These are phyloP conservation scores for Artemisia annua DNA, from an alignment of 129 eudicot species.

Conservation along the genomic window DNA sequence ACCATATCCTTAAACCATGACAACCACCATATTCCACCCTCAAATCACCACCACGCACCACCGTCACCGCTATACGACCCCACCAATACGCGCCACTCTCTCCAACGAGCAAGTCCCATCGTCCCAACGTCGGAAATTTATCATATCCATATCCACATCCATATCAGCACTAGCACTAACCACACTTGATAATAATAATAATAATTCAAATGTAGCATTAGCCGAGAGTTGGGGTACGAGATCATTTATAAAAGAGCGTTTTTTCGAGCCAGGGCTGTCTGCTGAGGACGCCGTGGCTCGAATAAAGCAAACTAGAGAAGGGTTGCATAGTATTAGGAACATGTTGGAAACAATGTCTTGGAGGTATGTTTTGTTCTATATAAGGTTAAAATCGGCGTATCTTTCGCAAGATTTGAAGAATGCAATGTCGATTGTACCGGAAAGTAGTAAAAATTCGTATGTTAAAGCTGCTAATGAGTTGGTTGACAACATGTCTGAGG, in stretches of 20 bases:
- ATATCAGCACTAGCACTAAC: conserved; percentile 42
- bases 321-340: conserved; percentile 68
- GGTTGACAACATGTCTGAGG: conserved; percentile 86
- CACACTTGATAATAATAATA: conserved; percentile 15
- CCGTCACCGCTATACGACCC: conserved; percentile 24
- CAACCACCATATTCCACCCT: conserved; percentile 45
- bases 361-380: conserved; percentile 86
- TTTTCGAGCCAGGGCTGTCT: conserved; percentile 81
- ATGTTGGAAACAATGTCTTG: conserved; percentile 88
- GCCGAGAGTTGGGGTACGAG: conserved; percentile 84
- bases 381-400: conserved; percentile 69
- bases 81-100: conserved; percentile 37
- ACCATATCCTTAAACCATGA: conserved; percentile 39
- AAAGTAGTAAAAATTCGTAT: conserved; percentile 39
- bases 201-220: conserved; percentile 29
- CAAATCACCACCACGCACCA: conserved; percentile 41
- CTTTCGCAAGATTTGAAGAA: conserved; percentile 68
- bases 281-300: conserved; percentile 80
- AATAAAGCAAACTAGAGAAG: conserved; percentile 74
- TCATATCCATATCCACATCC: conserved; percentile 57
- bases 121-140: conserved; percentile 41
- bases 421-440: conserved; percentile 61
- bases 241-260: conserved; percentile 65
- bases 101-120: conserved; percentile 32
- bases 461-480: conserved; percentile 74